Percentiles rank a stretch among this genome's conserved stretches.
phyloP scores from a whole-genome alignment of 2,329 filamentous ascomycete species.

The Orbilia blumenaviensis region DNA sequence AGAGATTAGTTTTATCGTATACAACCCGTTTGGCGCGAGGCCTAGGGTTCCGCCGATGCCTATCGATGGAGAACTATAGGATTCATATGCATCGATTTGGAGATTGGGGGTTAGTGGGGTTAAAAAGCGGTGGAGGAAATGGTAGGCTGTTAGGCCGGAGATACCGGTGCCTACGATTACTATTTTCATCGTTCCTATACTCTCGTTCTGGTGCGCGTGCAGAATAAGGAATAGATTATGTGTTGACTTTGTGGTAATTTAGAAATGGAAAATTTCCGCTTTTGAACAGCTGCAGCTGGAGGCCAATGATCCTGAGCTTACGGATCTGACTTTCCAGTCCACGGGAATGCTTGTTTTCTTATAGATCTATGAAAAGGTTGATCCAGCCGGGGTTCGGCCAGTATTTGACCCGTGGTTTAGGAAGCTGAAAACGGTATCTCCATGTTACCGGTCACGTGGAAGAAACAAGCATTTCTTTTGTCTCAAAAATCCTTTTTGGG shows the following conservation, averaged over 20 bases:
- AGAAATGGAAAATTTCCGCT: too few relatives aligned
- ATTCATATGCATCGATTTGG: constrained; percentile 41
- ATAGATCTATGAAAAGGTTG: not conserved
- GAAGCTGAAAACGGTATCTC: constrained; percentile 18
- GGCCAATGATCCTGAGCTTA: not conserved
- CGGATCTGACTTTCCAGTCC: not conserved
- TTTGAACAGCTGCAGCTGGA: too few relatives aligned
- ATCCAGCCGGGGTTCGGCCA: not conserved
- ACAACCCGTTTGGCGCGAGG: constrained; percentile 44
- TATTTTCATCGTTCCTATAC: constrained; percentile 23
- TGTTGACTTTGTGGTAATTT: constrained; percentile 3
- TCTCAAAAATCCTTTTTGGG: not conserved
- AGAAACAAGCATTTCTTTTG: not conserved
- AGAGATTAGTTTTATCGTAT: constrained; percentile 45
- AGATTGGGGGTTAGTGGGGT: constrained; percentile 22
- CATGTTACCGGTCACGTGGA: not conserved
- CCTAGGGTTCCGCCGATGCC: constrained; percentile 44
- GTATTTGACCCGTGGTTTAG: not conserved
- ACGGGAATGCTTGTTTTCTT: not conserved
- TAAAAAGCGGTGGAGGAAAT: constrained; percentile 49
- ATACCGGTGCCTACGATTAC: constrained; percentile 50
- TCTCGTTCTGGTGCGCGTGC: too few relatives aligned
- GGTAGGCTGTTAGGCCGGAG: constrained; percentile 46
- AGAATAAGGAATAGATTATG: too few relatives aligned
- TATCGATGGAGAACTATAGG: constrained; percentile 29